Percentiles rank a stretch among this genome's conserved stretches.
phyloP scores from a whole-genome alignment of 2,329 filamentous ascomycete species.

The Pseudogymnoascus pannorum region DNA sequence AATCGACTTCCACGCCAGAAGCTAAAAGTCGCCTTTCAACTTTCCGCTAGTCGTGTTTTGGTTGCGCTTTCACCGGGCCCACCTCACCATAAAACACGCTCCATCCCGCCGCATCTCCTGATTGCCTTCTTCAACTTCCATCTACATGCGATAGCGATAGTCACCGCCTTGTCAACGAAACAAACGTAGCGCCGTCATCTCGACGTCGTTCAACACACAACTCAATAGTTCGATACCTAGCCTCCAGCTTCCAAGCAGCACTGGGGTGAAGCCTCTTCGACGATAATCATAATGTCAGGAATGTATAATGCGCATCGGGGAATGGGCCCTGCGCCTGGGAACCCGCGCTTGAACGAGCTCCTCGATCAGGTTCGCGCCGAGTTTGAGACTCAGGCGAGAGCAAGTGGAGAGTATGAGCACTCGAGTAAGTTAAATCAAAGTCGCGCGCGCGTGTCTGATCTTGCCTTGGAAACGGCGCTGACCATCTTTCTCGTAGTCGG shows the following conservation, averaged over 20 bases:
- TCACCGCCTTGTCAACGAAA: not conserved
- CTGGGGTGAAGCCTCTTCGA: not conserved
- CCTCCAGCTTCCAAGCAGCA: not conserved
- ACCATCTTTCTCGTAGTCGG: conserved; percentile 59
- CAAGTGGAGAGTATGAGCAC: conserved; percentile 82
- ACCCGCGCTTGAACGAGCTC: conserved; percentile 74
- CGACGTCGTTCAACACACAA: not conserved
- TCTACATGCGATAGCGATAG: not conserved
- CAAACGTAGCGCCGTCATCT: not conserved
- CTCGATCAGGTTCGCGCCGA: conserved; percentile 85
- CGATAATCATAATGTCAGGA: conserved; percentile 40
- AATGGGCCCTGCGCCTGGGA: conserved; percentile 62
- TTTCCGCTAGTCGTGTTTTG: not conserved
- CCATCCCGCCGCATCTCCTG: not conserved
- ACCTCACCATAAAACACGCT: not conserved
- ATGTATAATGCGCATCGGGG: conserved; percentile 89
- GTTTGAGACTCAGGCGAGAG: conserved; percentile 77
- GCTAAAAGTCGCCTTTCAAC: not conserved
- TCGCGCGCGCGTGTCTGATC: not conserved
- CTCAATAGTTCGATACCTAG: not conserved
- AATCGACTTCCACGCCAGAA: not conserved
- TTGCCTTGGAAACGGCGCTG: not conserved
- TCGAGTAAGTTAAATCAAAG: conserved; percentile 72
- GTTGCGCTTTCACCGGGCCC: not conserved
- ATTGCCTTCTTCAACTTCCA: not conserved